Evolutionary conservation across 805 yeast species (phyloP), one percentile per base, ranked within the genome.

Genomic region (Priceomyces haplophilus): DNA sequence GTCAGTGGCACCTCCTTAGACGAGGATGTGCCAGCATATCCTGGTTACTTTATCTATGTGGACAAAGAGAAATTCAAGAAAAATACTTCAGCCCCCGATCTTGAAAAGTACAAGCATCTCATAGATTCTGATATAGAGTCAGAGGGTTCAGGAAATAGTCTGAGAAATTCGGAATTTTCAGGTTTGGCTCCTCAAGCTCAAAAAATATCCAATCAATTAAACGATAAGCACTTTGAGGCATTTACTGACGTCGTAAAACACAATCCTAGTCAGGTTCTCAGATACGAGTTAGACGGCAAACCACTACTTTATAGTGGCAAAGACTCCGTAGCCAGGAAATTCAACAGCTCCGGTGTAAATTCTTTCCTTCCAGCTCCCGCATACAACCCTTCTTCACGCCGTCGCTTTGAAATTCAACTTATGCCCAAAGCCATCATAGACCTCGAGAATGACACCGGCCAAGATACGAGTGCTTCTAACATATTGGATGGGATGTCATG

Each of bases 361-460:
- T 42, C 50, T 27, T 45, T 62, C 8, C 64, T 86, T 7, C 88
- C 95, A 8, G 62, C 54, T 0, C 85, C 87, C 3, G 75, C 76
- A 1, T 80, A 67, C 50, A 78, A 84, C 46, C 87, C 88, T 5
- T 63, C 81, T 25, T 72, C 83, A 15, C 33, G 47, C 11, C 73
- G 91, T 50, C 76, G 75, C 24, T 85, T 88, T 56, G 99, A 93
- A 62, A 65, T 91, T 44, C 99, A 93, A 59, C 62, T 93, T 42
- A 91, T 91, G 97, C 99, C 99, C 2, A 88, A 88, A 59, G 79
- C 89, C 41, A 91, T 93, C 41, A 71, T 87, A 39, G 91, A 88
- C 54, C 71, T 93, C 35, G 97, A 91, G 58, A 72, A 70, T 34
- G 55, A 65, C 52, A 48, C 47, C 10, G 45, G 49, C 3, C 42